Percentiles rank a stretch among this genome's conserved stretches.
phyloP scores from a whole-genome alignment of 345 rosid species.

The Salix exigua region DNA sequence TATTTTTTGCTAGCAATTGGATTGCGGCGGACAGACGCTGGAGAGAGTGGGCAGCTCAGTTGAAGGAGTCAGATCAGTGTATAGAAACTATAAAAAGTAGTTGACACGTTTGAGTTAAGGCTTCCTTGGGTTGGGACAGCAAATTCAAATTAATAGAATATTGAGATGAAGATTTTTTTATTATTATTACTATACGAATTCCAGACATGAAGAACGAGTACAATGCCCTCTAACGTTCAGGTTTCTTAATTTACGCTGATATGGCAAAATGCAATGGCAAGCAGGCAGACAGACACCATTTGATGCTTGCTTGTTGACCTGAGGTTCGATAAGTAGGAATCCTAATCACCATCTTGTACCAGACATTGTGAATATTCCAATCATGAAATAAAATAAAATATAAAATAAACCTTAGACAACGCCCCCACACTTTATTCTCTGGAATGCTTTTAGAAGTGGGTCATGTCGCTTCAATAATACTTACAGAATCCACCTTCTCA shows the following conservation, averaged over 20 bases:
- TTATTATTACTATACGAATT: too few species aligned
- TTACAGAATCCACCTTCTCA: constrained; percentile 17
- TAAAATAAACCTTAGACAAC: neutral
- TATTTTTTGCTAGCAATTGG: constrained; percentile 16
- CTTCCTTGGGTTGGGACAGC: too few species aligned
- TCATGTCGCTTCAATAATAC: constrained; percentile 13
- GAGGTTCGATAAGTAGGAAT: constrained; percentile 12
- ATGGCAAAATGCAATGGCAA: neutral
- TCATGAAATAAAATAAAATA: neutral
- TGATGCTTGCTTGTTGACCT: constrained; percentile 13
- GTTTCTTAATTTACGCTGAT: neutral
- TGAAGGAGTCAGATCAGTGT: neutral
- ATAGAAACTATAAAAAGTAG: neutral
- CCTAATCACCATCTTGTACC: neutral
- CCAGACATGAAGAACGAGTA: too few species aligned
- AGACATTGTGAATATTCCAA: constrained; percentile 15
- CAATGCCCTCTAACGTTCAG: neutral
- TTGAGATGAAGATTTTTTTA: too few species aligned
- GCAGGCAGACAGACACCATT: neutral
- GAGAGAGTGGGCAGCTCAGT: neutral
- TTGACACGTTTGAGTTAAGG: too few species aligned
- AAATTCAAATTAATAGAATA: too few species aligned
- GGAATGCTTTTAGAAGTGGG: neutral
- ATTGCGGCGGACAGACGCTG: constrained; percentile 68
- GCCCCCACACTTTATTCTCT: constrained; percentile 9